Evolutionary conservation across 2,329 filamentous ascomycete species (phyloP), one percentile per base, ranked within the genome.

Genomic region (Pseudocercospora macadamiae): DNA sequence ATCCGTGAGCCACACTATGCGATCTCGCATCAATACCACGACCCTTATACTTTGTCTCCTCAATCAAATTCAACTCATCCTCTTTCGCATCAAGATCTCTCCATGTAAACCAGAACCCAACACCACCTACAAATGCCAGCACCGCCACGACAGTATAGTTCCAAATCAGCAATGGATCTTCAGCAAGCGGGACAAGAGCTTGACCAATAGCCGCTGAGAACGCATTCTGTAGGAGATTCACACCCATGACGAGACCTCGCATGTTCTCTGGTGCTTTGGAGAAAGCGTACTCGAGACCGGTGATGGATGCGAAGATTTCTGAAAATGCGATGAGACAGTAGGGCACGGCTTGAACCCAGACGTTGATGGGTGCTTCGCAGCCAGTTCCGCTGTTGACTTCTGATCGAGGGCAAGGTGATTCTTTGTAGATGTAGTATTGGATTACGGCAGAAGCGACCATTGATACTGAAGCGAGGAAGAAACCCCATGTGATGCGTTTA

Each of bases 71-170:
- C 64, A 89, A 76, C 66, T 80, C 78, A 71, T 91, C 89, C 70
- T 92, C 89, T 64, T 86, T 78, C 23, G 74, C 75, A 69, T 92
- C 89, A 8, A 89, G 78, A n/a, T 82, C 77, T 36, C 80, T 76
- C 77, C 89, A 89, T 68, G 81, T 84, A 67, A 87, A 71, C 87
- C 88, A 92, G 77, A 92, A 91, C 1, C 79, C 77, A 3, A 80
- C 61, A 21, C 86, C 87, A 32, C 86, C 89, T 6, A 86, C 52
- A 34, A 85, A 81, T 0, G 88, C 82, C 52, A 91, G 77, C 57
- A 85, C 76, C 4, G 87, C 85, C 16, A 89, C 82, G 16, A 80
- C 72, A 7, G 79, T 82, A 74, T 92, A 92, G 76, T 91, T 82
- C 85, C 86, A 89, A 52, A 86, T 71, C 64, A 89, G 80, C 62